Evolutionary conservation across 306 rosid species (phyloP).

Genomic region (Acacia acuminata): DNA sequence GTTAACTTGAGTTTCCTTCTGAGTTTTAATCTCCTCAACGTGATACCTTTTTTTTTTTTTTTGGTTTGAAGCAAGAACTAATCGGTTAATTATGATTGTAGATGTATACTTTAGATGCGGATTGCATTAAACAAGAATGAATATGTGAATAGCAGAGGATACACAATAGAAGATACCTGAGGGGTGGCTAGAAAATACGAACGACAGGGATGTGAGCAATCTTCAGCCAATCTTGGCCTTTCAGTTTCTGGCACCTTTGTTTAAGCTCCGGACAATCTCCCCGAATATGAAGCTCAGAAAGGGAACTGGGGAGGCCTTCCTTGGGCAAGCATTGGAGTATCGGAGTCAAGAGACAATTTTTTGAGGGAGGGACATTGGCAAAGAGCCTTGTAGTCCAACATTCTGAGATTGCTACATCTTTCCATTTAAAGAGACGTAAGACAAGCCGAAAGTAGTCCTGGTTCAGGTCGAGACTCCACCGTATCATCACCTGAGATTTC

Average conservation of each 20-base stretch:
- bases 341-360: fast-evolving
- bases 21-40: too few species aligned
- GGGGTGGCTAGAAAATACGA: neutral
- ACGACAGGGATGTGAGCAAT: neutral
- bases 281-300: neutral
- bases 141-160: neutral
- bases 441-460: constrained; percentile 16
- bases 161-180: too few species aligned
- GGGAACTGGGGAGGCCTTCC: neutral
- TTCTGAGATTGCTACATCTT: constrained; percentile 10
- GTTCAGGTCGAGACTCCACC: constrained; percentile 28
- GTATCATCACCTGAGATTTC: neutral
- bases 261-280: neutral
- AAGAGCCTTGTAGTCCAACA: constrained; percentile 22
- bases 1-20: too few species aligned
- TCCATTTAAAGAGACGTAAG: fast-evolving
- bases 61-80: too few species aligned
- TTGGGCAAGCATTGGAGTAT: neutral
- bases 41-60: too few species aligned
- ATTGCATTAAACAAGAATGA: neutral
- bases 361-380: constrained; percentile 16
- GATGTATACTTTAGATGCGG: too few species aligned
- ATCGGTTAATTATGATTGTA: too few species aligned
- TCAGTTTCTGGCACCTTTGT: neutral
- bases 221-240: constrained; percentile 5